Evolutionary conservation across 1,139 yeast species (phyloP).

Genomic region (Nakaseomyces glabratus): DNA sequence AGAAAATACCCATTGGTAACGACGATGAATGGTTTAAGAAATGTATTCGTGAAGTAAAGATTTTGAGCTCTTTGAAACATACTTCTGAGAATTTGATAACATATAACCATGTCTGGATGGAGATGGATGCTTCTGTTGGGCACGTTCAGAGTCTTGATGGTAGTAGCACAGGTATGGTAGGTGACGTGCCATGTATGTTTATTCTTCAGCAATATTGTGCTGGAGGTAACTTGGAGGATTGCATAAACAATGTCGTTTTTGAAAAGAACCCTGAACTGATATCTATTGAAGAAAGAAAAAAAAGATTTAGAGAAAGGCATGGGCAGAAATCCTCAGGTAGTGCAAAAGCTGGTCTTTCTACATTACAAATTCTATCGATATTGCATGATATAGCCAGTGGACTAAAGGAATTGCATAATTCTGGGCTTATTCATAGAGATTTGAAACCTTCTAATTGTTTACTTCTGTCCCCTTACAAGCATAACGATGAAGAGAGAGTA

Average conservation of each 20-base stretch:
- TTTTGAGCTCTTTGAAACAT: constrained; percentile 39
- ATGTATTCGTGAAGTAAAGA: constrained; percentile 69
- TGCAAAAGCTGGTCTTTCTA: constrained; percentile 31
- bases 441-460: constrained; percentile 83
- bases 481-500: constrained; percentile 11
- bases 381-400: constrained; percentile 63
- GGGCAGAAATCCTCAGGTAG: constrained; percentile 19
- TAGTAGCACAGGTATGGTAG: constrained; percentile 10
- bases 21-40: constrained; percentile 57
- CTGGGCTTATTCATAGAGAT: constrained; percentile 77
- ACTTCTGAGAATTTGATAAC: constrained; percentile 59
- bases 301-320: constrained; percentile 30
- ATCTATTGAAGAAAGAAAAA: constrained; percentile 30
- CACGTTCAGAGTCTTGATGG: constrained; percentile 18
- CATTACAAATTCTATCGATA: constrained; percentile 51
- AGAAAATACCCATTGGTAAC: constrained; percentile 76
- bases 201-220: constrained; percentile 79
- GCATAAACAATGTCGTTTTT: constrained; percentile 36
- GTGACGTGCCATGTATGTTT: constrained; percentile 65
- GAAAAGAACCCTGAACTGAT: constrained; percentile 24
- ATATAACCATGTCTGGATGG: constrained; percentile 90
- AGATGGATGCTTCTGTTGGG: constrained; percentile 42
- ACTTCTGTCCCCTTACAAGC: constrained; percentile 32
- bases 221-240: constrained; percentile 77
- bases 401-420: constrained; percentile 58